These are phyloP conservation scores for Protea cynaroides DNA, from an alignment of 164 flowering plant species.

Conservation along the genomic window DNA sequence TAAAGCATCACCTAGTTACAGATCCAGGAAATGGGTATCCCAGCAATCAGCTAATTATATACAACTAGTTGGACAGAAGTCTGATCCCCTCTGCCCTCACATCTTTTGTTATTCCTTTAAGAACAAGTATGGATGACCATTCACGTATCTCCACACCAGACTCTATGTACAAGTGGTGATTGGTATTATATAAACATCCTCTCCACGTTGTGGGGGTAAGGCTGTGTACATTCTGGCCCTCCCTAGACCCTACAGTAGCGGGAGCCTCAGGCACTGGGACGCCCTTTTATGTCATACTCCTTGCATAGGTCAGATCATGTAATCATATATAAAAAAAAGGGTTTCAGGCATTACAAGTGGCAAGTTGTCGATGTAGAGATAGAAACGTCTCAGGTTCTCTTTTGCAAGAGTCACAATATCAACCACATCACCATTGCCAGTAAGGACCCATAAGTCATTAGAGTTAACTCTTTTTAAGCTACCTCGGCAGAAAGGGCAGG, in stretches of 20 bases:
- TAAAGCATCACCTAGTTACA: slow-evolving; percentile 3
- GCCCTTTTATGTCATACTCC: slow-evolving; percentile 7
- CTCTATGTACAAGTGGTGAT: slow-evolving; percentile 26
- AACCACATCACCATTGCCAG: slow-evolving; percentile 43
- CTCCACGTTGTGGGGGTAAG: too few species aligned
- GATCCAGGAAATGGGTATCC: not conserved
- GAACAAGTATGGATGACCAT: not conserved
- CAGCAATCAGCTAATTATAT: slow-evolving; percentile 1
- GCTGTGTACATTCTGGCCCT: too few species aligned
- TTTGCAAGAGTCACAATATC: slow-evolving; percentile 48
- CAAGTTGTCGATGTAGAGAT: slow-evolving; percentile 50
- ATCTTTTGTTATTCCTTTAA: not conserved
- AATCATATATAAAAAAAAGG: slow-evolving; percentile 44
- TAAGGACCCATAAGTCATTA: slow-evolving; percentile 73
- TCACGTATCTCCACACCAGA: slow-evolving; percentile 11
- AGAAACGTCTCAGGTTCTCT: slow-evolving; percentile 60
- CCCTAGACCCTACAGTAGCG: too few species aligned
- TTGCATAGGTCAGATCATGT: slow-evolving; percentile 43
- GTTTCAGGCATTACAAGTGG: slow-evolving; percentile 45
- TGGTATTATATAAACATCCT: slow-evolving; percentile 8
- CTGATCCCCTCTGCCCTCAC: slow-evolving; percentile 3
- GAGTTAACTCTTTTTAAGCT: slow-evolving; percentile 58
- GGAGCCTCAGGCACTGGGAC: too few species aligned
- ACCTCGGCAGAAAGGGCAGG: slow-evolving; percentile 90
- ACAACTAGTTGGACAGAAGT: slow-evolving; percentile 9